A percentile compares a stretch with the other conserved stretches of the same genome.
Conservation (phyloP, 768 basidiomycete genomes). For the Lactarius indigo region DNA sequence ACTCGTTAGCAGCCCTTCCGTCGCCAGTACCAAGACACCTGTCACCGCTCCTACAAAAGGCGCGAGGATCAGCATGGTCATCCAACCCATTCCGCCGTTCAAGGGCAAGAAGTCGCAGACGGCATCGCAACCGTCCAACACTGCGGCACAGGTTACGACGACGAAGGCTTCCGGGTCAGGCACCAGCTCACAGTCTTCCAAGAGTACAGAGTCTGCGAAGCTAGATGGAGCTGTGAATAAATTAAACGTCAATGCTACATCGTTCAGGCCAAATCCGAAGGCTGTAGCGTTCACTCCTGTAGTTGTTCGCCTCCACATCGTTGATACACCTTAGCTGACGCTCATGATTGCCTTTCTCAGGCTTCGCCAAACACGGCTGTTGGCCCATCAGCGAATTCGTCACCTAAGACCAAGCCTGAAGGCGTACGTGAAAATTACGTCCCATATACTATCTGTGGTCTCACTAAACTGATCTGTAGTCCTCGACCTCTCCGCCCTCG, state of each 20-base stretch:
- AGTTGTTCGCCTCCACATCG: constrained; percentile 28
- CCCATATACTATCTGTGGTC: not conserved
- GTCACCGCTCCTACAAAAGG: constrained; percentile 18
- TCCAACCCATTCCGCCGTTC: constrained; percentile 90
- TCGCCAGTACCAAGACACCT: constrained; percentile 12
- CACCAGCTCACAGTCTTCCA: constrained; percentile 22
- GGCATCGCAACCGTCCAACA: constrained; percentile 33
- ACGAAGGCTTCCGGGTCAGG: constrained; percentile 30
- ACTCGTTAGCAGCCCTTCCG: constrained; percentile 25
- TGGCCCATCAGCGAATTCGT: constrained; percentile 24
- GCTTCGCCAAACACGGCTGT: constrained; percentile 31
- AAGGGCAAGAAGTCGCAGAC: constrained; percentile 46
- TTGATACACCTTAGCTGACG: not conserved
- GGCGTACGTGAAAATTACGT: constrained; percentile 8
- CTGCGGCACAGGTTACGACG: constrained; percentile 32
- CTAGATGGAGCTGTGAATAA: constrained; percentile 59
- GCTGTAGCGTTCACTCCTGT: constrained; percentile 73
- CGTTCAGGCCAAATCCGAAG: constrained; percentile 86
- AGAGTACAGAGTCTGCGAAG: constrained; percentile 32
- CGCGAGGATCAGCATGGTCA: constrained; percentile 61
- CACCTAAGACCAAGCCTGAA: constrained; percentile 31
- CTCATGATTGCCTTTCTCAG: constrained; percentile 26
- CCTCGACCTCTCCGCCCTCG: constrained; percentile 36
- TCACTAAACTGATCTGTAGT: constrained; percentile 2
- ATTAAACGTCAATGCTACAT: constrained; percentile 85